Percentiles rank a stretch among this genome's conserved stretches.
Evolutionary conservation across 106 monocot genomes (phyloP).

Genomic region (Acanthochlamys bracteata): DNA sequence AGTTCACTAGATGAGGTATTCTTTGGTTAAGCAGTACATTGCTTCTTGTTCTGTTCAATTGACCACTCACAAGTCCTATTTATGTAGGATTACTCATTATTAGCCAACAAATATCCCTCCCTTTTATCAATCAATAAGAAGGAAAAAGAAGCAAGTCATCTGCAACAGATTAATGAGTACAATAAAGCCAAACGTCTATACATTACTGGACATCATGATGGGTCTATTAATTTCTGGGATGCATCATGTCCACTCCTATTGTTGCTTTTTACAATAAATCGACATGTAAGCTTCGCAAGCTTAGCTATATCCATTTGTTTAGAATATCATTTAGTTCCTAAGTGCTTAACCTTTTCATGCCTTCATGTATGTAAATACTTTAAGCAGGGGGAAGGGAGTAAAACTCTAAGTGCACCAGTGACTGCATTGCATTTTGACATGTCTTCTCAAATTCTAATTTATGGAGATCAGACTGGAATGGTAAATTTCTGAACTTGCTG

Average conservation of each 20-base stretch:
- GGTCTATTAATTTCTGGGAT: constrained; percentile 81
- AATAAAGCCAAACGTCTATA: constrained; percentile 45
- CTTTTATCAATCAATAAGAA: constrained; percentile 42
- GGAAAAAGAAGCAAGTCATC: constrained; percentile 26
- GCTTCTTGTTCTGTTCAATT: neutral
- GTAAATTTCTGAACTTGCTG: constrained; percentile 25
- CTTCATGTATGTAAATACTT: constrained; percentile 2
- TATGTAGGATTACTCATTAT: constrained; percentile 38
- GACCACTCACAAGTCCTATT: constrained; percentile 1
- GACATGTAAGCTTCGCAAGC: constrained; percentile 38
- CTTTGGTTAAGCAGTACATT: neutral
- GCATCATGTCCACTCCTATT: constrained; percentile 61
- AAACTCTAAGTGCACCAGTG: constrained; percentile 27
- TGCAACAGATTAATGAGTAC: constrained; percentile 21
- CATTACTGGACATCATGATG: constrained; percentile 81
- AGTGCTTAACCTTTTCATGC: neutral
- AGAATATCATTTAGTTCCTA: too few relatives aligned
- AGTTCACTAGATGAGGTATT: constrained; percentile 41
- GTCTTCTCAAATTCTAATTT: constrained; percentile 40
- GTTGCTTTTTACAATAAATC: constrained; percentile 44
- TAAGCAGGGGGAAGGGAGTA: constrained; percentile 38
- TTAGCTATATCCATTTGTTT: too few relatives aligned
- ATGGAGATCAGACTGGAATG: constrained; percentile 59
- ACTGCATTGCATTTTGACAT: constrained; percentile 73
- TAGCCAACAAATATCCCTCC: constrained; percentile 33